Percentiles rank a stretch among this genome's conserved stretches.
phyloP scores from a whole-genome alignment of 192 early-diverging fungal genomes.

The Podila epigama region DNA sequence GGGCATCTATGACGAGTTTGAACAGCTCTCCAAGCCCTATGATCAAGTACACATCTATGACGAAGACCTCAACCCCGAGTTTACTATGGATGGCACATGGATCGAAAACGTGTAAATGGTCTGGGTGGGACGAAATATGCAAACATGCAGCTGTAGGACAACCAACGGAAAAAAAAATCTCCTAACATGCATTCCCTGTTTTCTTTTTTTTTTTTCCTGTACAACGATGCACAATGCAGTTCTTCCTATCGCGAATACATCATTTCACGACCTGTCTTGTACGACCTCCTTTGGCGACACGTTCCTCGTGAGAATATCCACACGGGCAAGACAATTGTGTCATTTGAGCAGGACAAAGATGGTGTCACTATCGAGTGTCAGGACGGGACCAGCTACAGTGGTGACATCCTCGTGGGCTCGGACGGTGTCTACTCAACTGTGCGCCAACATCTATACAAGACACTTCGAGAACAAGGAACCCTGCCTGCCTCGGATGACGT shows the following conservation, averaged over 20 bases:
- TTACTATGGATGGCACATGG: too few relatives aligned
- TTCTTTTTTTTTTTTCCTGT: too few relatives aligned
- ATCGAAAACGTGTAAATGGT: too few relatives aligned
- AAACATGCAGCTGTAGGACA: too few relatives aligned
- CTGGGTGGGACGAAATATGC: too few relatives aligned
- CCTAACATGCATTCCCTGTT: too few relatives aligned
- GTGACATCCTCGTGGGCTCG: constrained; percentile 1
- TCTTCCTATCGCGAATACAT: neutral
- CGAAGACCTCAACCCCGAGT: too few relatives aligned
- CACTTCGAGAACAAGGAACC: neutral
- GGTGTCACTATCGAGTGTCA: neutral
- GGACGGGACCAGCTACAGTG: neutral
- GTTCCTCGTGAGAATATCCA: neutral
- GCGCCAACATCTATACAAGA: constrained; percentile 3
- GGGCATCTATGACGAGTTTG: too few relatives aligned
- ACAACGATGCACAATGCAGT: too few relatives aligned
- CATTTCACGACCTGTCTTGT: constrained; percentile 8
- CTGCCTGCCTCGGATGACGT: neutral
- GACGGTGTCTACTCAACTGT: constrained; percentile 4
- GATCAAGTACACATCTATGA: too few relatives aligned
- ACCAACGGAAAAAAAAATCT: too few relatives aligned
- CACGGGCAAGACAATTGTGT: neutral
- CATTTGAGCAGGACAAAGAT: neutral
- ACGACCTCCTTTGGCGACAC: neutral
- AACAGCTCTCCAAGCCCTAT: too few relatives aligned